These are phyloP conservation scores for Colletotrichum shisoi DNA, from an alignment of 2,329 filamentous ascomycete species.

Conservation along the genomic window DNA sequence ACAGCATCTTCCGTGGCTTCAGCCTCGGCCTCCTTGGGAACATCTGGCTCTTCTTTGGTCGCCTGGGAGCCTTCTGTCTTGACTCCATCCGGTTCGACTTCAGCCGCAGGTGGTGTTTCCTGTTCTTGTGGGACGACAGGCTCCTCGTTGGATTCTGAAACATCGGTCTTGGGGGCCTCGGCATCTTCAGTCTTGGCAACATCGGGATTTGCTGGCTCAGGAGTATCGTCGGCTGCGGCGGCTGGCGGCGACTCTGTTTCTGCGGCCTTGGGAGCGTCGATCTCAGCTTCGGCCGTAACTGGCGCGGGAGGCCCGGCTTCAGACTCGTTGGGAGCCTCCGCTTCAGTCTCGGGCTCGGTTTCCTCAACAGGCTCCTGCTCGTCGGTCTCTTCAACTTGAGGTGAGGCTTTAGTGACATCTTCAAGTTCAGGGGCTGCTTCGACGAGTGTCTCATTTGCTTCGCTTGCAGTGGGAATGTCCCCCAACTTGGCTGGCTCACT, in stretches of 20 bases:
- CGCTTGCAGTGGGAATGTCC: not conserved
- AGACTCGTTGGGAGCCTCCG: constrained; percentile 1
- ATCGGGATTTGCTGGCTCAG: constrained; percentile 5
- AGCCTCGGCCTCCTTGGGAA: not conserved
- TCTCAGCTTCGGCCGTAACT: constrained; percentile 1
- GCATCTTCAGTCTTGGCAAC: not conserved
- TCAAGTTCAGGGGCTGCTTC: not conserved
- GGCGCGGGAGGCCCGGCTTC: not conserved
- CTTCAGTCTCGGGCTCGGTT: not conserved
- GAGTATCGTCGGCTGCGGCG: not conserved
- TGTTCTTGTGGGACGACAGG: not conserved
- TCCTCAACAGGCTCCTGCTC: not conserved
- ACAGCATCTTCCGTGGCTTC: not conserved
- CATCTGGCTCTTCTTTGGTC: not conserved
- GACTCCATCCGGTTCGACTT: not conserved
- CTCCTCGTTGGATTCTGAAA: not conserved
- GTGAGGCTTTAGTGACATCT: not conserved
- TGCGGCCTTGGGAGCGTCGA: not conserved
- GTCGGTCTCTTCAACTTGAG: not conserved
- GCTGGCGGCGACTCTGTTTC: not conserved
- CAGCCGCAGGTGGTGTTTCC: not conserved
- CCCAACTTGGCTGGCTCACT: not conserved
- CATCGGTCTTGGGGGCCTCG: constrained; percentile 5
- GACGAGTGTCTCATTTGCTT: not conserved
- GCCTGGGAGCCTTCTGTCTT: not conserved